These are phyloP conservation scores for Podila epicladia DNA, from an alignment of 192 early-diverging fungal genomes.

Conservation along the genomic window DNA sequence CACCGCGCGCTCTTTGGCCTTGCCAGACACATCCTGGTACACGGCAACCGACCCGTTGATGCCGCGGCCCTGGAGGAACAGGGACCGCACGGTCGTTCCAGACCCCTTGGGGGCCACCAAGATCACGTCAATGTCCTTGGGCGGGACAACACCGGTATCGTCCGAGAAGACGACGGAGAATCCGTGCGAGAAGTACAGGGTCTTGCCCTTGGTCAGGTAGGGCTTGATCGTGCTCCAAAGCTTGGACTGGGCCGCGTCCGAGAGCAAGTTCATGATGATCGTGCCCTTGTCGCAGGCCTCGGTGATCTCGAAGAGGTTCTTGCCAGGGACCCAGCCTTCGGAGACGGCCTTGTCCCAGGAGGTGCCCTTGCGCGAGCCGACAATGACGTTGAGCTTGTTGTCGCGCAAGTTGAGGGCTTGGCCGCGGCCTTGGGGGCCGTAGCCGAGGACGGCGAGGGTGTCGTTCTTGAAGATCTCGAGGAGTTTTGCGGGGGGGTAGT, in stretches of 20 bases:
- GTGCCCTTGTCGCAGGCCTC: constrained; percentile 92
- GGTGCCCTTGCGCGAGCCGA: constrained; percentile 91
- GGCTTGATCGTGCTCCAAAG: constrained; percentile 89
- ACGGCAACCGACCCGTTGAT: constrained; percentile 98
- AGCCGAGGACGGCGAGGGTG: constrained; percentile 91
- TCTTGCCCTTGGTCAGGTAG: constrained; percentile 94
- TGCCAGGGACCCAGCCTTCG: constrained; percentile 96
- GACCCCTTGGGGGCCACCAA: constrained; percentile 97
- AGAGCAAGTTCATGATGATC: constrained; percentile 94
- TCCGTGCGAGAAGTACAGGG: constrained; percentile 98
- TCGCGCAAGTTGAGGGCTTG: constrained; percentile 95
- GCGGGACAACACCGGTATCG: constrained; percentile 90
- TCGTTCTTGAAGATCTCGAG: constrained; percentile 93
- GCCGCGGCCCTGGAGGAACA: constrained; percentile 96
- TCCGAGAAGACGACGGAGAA: constrained; percentile 95
- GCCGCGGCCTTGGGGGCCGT: constrained; percentile 95
- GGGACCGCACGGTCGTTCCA: constrained; percentile 92
- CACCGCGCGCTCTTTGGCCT: constrained; percentile 93
- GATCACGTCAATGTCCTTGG: constrained; percentile 94
- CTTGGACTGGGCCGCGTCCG: constrained; percentile 95
- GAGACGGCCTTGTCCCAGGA: constrained; percentile 92
- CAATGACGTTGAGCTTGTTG: constrained; percentile 95
- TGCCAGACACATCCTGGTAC: constrained; percentile 91
- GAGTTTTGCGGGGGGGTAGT: constrained; percentile 94
- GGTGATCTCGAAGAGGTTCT: constrained; percentile 93